A percentile compares a stretch with the other conserved stretches of the same genome.
Conservation (phyloP, 108 stramenopile species). For the Stephanodiscus minutulus region DNA sequence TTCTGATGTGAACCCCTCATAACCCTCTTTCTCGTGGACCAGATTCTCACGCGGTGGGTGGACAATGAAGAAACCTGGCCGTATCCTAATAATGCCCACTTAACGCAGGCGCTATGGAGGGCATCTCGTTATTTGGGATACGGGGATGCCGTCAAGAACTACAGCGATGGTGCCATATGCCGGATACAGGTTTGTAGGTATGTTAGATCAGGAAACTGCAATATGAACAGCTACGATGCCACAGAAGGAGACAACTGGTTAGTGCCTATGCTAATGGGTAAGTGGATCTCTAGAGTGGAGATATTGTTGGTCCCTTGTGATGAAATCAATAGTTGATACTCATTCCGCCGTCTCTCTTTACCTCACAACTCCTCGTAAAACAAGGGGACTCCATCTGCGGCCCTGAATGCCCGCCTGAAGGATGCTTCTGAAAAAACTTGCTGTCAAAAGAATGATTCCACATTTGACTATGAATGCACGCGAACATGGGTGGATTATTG, state of each 20-base stretch:
- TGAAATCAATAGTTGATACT: too few species aligned
- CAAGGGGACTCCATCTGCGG: slow-evolving; percentile 10
- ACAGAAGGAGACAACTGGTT: slow-evolving; percentile 31
- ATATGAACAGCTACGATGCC: slow-evolving; percentile 26
- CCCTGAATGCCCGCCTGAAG: slow-evolving; percentile 38
- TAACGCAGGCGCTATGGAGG: slow-evolving; percentile 40
- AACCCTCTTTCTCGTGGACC: not conserved
- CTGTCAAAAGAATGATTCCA: too few species aligned
- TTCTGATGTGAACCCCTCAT: not conserved
- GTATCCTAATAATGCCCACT: slow-evolving; percentile 26
- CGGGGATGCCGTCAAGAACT: slow-evolving; percentile 25
- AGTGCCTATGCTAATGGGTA: slow-evolving; percentile 36
- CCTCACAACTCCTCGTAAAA: not conserved
- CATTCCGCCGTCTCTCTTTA: not conserved
- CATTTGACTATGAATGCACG: too few species aligned
- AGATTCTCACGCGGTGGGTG: slow-evolving; percentile 36
- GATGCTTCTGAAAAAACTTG: slow-evolving; percentile 32
- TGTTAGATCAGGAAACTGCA: slow-evolving; percentile 32
- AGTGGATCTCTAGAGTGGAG: not conserved
- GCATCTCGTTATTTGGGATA: slow-evolving; percentile 39
- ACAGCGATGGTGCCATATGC: slow-evolving; percentile 33
- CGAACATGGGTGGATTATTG: too few species aligned
- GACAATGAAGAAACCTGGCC: slow-evolving; percentile 20
- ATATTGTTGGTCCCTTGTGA: not conserved
- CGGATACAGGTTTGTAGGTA: slow-evolving; percentile 42